These are phyloP conservation scores for Zancudomyces culisetae DNA, from an alignment of 371 early-diverging fungal genomes.

Conservation along the genomic window DNA sequence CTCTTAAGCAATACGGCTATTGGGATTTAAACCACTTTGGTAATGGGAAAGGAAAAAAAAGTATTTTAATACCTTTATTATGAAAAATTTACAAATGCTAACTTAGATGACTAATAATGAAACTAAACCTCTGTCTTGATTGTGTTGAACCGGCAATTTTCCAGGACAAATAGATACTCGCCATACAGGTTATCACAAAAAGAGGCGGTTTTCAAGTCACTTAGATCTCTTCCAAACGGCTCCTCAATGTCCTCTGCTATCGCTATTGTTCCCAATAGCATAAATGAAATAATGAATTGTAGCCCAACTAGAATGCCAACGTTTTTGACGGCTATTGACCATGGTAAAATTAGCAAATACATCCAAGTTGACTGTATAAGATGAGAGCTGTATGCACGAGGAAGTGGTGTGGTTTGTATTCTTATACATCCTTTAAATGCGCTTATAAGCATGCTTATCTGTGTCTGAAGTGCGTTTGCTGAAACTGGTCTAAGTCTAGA, in stretches of 20 bases:
- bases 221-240: constrained; percentile 45
- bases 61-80: no score
- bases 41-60: no score
- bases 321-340: constrained; percentile 31
- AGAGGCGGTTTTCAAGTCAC: constrained; percentile 27
- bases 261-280: constrained; percentile 44
- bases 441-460: no score
- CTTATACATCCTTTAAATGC: constrained; percentile 43
- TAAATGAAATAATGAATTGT: constrained; percentile 36
- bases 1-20: no score
- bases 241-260: constrained; percentile 54
- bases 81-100: no score
- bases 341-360: constrained; percentile 44
- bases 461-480: no score
- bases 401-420: constrained; percentile 57
- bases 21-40: no score
- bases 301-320: constrained; percentile 28
- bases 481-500: no score
- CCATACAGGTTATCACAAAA: constrained; percentile 12
- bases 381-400: constrained; percentile 60
- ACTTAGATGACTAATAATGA: no score
- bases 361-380: constrained; percentile 46
- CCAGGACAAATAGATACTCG: no score
- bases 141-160: no score
- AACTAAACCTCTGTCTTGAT: no score